phyloP scores from a whole-genome alignment of 1,284 basidiomycete genomes.

The Salmacisia buchloeana region DNA sequence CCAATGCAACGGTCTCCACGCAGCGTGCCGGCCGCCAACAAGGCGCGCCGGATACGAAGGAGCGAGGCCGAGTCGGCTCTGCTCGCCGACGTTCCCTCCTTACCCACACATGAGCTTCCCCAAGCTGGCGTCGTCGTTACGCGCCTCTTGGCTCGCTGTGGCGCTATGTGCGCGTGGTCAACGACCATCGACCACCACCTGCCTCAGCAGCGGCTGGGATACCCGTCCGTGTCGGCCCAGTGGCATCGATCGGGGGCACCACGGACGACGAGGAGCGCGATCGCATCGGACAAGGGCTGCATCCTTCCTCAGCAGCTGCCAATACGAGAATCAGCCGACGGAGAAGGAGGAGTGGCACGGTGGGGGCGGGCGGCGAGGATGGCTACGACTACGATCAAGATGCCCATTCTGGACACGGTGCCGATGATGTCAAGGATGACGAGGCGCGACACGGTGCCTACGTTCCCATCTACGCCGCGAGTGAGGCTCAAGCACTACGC shows the following conservation, averaged over 20 bases:
- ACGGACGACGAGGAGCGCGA: background rate
- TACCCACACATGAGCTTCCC: background rate
- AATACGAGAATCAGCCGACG: background rate
- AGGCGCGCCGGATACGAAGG: background rate
- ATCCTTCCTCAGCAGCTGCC: background rate
- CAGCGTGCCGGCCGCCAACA: too few relatives aligned
- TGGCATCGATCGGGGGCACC: background rate
- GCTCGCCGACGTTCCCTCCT: conserved; percentile 15
- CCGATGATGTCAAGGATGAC: too few relatives aligned
- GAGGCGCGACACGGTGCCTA: too few relatives aligned
- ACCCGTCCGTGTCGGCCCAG: background rate
- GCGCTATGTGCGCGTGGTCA: conserved; percentile 7
- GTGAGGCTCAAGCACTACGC: conserved; percentile 64
- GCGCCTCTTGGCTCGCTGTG: background rate
- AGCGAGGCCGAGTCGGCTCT: background rate
- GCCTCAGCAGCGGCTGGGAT: background rate
- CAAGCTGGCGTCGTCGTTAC: background rate
- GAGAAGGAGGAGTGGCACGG: background rate
- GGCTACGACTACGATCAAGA: background rate
- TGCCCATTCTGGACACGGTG: background rate
- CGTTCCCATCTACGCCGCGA: conserved; percentile 64
- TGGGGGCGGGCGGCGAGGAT: background rate
- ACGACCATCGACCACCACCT: conserved; percentile 13
- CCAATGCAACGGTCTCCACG: too few relatives aligned
- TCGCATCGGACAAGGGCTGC: too few relatives aligned